phyloP scores from a whole-genome alignment of 768 basidiomycete species.

The Gloeopeniophorella convolvens region DNA sequence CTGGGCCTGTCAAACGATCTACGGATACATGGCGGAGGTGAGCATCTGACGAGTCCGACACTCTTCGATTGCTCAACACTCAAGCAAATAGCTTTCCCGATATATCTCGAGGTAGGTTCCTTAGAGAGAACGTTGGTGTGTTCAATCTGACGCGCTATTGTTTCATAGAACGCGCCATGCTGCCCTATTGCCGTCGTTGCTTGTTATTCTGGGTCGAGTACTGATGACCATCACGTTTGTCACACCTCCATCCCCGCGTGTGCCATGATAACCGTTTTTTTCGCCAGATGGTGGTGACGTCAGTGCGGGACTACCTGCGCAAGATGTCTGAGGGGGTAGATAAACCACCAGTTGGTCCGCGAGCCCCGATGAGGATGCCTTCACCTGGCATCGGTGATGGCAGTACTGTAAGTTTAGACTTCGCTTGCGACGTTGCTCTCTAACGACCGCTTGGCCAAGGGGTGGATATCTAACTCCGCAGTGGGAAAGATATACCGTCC shows the following conservation, averaged over 20 bases:
- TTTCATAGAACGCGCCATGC: slow-evolving; percentile 64
- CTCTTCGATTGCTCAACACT: slow-evolving; percentile 3
- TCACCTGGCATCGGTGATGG: slow-evolving; percentile 17
- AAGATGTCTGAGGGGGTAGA: slow-evolving; percentile 38
- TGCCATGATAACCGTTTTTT: slow-evolving; percentile 1
- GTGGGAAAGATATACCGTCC: slow-evolving; percentile 19
- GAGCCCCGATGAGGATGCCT: slow-evolving; percentile 18
- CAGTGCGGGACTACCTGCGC: slow-evolving; percentile 63
- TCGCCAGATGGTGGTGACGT: slow-evolving; percentile 53
- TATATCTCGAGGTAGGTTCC: slow-evolving; percentile 66
- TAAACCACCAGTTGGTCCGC: slow-evolving; percentile 9
- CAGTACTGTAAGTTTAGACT: slow-evolving; percentile 12
- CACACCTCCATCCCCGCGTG: not conserved
- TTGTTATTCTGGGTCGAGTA: slow-evolving; percentile 75
- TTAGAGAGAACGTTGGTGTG: not conserved
- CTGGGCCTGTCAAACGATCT: slow-evolving; percentile 62
- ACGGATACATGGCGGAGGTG: slow-evolving; percentile 71
- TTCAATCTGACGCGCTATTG: not conserved
- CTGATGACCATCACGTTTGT: slow-evolving; percentile 72
- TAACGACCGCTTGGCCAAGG: slow-evolving; percentile 4
- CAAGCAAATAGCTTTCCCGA: slow-evolving; percentile 60
- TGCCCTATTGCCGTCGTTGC: slow-evolving; percentile 76
- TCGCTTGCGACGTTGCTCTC: not conserved
- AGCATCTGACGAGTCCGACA: slow-evolving; percentile 27
- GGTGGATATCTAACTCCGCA: slow-evolving; percentile 12